A percentile compares a stretch with the other conserved stretches of the same genome.
Evolutionary conservation across 2,329 filamentous ascomycete genomes (phyloP).

Genomic region (Fusarium pseudonygamai): DNA sequence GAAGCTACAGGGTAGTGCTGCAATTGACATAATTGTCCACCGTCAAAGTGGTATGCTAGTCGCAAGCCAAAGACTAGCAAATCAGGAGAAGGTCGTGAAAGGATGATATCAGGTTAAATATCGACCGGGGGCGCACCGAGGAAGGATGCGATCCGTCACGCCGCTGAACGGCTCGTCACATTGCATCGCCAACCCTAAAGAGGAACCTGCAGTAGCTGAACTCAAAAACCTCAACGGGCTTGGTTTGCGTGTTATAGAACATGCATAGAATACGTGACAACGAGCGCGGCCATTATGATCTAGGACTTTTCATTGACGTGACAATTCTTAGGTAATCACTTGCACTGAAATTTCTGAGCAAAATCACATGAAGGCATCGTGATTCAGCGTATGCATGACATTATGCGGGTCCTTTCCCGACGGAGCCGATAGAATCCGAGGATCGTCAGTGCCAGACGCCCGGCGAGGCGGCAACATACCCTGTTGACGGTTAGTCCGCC

Average conservation of each 20-base stretch:
- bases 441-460: neutral
- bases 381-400: neutral
- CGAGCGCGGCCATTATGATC: neutral
- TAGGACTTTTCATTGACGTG: neutral
- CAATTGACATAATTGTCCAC: neutral
- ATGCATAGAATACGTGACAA: neutral
- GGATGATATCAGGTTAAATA: neutral
- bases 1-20: neutral
- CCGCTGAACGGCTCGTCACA: neutral
- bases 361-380: neutral
- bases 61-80: neutral
- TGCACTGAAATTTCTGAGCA: neutral
- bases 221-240: neutral
- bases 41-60: neutral
- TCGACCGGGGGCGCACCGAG: constrained; percentile 11
- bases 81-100: neutral
- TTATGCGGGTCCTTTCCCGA: neutral
- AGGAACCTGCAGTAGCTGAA: neutral
- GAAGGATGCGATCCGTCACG: neutral
- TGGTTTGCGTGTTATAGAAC: neutral
- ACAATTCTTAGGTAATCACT: neutral
- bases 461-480: neutral
- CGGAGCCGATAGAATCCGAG: constrained; percentile 15
- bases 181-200: neutral
- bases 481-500: constrained; percentile 2